These are phyloP conservation scores for Ogataea methanolica DNA, from an alignment of 805 yeast species.

Conservation along the genomic window DNA sequence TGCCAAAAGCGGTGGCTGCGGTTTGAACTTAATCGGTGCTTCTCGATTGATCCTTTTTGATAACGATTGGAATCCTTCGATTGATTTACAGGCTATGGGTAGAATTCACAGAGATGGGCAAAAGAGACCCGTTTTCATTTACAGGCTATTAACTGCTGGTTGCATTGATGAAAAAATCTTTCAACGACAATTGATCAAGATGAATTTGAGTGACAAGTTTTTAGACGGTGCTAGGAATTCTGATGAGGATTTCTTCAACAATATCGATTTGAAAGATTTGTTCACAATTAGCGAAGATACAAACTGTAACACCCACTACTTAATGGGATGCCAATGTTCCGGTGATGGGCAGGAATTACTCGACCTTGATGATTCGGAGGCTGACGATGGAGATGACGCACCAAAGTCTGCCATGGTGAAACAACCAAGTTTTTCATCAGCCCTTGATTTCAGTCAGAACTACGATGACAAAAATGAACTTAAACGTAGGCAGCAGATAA, in stretches of 20 bases:
- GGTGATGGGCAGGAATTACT: conserved; percentile 43
- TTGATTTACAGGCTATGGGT: conserved; percentile 93
- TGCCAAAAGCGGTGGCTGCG: conserved; percentile 92
- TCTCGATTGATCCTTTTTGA: conserved; percentile 81
- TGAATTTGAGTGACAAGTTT: conserved; percentile 70
- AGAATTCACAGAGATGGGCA: conserved; percentile 95
- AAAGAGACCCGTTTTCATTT: conserved; percentile 67
- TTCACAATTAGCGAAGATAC: conserved; percentile 54
- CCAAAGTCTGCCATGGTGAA: conserved; percentile 1
- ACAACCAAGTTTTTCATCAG: conserved; percentile 49
- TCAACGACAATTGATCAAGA: conserved; percentile 86
- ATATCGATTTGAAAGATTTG: conserved; percentile 65
- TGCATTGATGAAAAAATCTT: conserved; percentile 91
- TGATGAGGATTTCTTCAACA: conserved; percentile 63
- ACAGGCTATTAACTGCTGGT: conserved; percentile 82
- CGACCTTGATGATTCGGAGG: conserved; percentile 23
- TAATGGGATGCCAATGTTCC: conserved; percentile 58
- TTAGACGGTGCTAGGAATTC: conserved; percentile 39
- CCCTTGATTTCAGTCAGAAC: conserved; percentile 38
- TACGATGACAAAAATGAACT: conserved; percentile 19
- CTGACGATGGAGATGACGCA: conserved; percentile 14
- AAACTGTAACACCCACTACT: conserved; percentile 69
- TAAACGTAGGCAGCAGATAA: conserved; percentile 40
- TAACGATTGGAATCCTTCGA: conserved; percentile 96
- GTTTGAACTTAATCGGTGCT: conserved; percentile 86